phyloP scores from a whole-genome alignment of 2,329 filamentous ascomycete species.

The Fusarium mundagurra region DNA sequence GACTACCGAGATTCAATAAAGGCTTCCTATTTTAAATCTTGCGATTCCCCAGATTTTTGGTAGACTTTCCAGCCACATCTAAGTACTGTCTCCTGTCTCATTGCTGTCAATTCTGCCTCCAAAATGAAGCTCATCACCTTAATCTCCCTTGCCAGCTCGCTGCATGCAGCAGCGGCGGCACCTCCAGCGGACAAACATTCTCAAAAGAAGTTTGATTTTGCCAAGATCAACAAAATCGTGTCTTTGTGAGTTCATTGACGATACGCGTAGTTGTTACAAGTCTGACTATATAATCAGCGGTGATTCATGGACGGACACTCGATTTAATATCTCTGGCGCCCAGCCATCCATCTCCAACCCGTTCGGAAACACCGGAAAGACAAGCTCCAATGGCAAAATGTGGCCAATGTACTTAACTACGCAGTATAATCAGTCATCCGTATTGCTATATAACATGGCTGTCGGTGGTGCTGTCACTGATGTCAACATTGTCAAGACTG shows the following conservation, averaged over 20 bases:
- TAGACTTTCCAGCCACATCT: no score
- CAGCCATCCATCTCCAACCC: neutral
- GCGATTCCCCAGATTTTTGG: accelerated
- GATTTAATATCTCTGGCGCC: neutral
- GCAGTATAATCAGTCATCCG: neutral
- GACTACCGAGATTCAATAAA: neutral
- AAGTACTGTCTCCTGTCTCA: accelerated
- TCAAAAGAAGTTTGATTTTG: neutral
- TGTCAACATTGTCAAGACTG: conserved; percentile 2
- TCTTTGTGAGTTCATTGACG: neutral
- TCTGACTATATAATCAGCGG: neutral
- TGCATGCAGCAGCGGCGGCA: neutral
- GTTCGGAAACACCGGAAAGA: conserved; percentile 7
- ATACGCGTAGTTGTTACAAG: accelerated
- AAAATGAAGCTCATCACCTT: neutral
- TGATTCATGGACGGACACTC: conserved; percentile 18
- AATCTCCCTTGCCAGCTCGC: neutral
- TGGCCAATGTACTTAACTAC: conserved; percentile 15
- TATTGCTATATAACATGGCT: conserved; percentile 10
- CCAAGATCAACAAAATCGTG: neutral
- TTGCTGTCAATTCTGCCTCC: neutral
- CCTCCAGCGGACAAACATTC: neutral
- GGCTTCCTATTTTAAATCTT: neutral
- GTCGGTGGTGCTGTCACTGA: conserved; percentile 17
- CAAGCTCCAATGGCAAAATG: conserved; percentile 19